phyloP scores from a whole-genome alignment of 805 yeast genomes.

The Ascoidea tarda region DNA sequence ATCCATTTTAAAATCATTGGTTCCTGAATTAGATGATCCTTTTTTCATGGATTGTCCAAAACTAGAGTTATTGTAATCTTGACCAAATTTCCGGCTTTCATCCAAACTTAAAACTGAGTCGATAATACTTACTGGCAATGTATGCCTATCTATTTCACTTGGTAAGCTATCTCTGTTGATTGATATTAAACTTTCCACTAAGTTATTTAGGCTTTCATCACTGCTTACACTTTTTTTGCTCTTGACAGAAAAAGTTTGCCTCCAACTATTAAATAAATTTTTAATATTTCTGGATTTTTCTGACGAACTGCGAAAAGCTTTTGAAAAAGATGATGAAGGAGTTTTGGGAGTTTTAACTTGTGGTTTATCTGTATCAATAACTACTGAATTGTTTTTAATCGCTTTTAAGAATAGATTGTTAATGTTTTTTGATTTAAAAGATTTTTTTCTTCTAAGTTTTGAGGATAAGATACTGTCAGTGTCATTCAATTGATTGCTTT shows the following conservation, averaged over 20 bases:
- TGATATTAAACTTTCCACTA: background rate
- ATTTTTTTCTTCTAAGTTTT: no score
- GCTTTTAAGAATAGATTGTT: background rate
- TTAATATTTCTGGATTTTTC: background rate
- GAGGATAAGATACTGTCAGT: no score
- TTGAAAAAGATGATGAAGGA: background rate
- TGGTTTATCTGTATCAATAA: no score
- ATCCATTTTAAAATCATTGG: slow-evolving; percentile 31
- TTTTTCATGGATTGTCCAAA: slow-evolving; percentile 10
- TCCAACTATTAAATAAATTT: background rate
- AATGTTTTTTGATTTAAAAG: background rate
- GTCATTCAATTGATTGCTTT: no score
- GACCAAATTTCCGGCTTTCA: background rate
- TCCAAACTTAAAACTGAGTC: background rate
- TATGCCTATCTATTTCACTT: background rate
- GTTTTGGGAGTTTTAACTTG: background rate
- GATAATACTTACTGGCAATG: background rate
- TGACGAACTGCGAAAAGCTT: no score
- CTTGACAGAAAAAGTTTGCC: background rate
- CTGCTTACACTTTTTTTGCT: background rate
- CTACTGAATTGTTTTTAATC: background rate
- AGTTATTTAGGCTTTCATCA: background rate
- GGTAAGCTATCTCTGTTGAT: background rate
- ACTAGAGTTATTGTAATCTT: slow-evolving; percentile 6
- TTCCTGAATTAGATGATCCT: slow-evolving; percentile 6